phyloP scores from a whole-genome alignment of 768 basidiomycete genomes.

The Termitomyces sp. region DNA sequence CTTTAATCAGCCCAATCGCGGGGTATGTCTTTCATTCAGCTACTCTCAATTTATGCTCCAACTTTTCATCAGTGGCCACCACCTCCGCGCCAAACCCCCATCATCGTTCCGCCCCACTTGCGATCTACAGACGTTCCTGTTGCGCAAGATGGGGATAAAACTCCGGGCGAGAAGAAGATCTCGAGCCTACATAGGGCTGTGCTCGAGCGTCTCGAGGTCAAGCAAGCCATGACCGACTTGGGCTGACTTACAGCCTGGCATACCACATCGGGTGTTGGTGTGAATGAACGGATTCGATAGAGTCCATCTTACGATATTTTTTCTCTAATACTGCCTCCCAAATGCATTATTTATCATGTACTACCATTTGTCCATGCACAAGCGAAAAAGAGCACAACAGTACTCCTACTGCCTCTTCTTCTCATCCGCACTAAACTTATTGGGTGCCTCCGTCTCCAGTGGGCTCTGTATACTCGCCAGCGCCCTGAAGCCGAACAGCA shows the following conservation, averaged over 20 bases:
- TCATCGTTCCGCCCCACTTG: conserved; percentile 73
- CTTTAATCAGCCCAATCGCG: conserved; percentile 80
- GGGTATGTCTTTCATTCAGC: conserved; percentile 46
- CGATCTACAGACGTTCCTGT: not conserved
- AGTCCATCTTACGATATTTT: not conserved
- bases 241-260: not conserved
- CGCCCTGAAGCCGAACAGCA: conserved; percentile 61
- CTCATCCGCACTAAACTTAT: conserved; percentile 63
- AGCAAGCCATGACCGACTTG: conserved; percentile 61
- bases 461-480: conserved; percentile 75
- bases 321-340: not conserved
- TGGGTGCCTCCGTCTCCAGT: conserved; percentile 57
- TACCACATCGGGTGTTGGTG: not conserved
- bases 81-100: conserved; percentile 72
- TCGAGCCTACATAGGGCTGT: conserved; percentile 74
- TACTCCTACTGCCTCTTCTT: conserved; percentile 69
- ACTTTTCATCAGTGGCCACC: conserved; percentile 66
- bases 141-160: not conserved
- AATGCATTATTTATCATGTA: no score
- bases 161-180: conserved; percentile 20
- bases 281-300: not conserved
- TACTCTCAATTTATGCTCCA: not conserved
- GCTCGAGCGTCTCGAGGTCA: conserved; percentile 70
- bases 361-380: not conserved
- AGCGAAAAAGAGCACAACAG: not conserved